A percentile compares a stretch with the other conserved stretches of the same genome.
Evolutionary conservation across 306 rosid species (phyloP).

Genomic region (Arachis hypogaea): DNA sequence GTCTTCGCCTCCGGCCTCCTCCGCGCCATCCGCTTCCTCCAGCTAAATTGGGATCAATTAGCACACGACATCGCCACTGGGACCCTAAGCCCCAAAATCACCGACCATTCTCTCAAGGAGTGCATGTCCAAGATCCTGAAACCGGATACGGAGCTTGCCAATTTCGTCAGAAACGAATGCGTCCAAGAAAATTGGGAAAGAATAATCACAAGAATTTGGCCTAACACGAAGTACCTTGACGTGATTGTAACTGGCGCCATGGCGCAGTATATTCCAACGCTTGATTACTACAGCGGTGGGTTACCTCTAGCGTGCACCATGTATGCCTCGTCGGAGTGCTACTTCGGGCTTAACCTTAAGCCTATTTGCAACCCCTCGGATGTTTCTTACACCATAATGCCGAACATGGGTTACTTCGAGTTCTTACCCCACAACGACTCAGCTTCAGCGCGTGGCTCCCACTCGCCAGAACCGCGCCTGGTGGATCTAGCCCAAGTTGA

Average conservation of each 20-base stretch:
- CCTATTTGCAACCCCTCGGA: constrained; percentile 69
- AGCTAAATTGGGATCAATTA: constrained; percentile 60
- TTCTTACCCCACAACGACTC: constrained; percentile 62
- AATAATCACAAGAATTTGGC: constrained; percentile 78
- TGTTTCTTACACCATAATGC: constrained; percentile 80
- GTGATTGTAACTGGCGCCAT: constrained; percentile 93
- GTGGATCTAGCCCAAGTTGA: constrained; percentile 65
- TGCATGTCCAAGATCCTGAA: constrained; percentile 50
- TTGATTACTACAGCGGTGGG: constrained; percentile 66
- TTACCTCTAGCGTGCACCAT: constrained; percentile 71
- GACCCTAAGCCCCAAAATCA: constrained; percentile 61
- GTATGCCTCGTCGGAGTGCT: constrained; percentile 92
- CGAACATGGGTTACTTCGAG: constrained; percentile 89
- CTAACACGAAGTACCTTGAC: constrained; percentile 72
- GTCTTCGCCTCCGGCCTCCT: constrained; percentile 90
- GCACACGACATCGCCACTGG: constrained; percentile 70
- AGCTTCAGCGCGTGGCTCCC: constrained; percentile 45
- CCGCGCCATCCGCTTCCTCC: constrained; percentile 80
- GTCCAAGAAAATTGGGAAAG: constrained; percentile 53
- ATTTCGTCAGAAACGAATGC: constrained; percentile 53
- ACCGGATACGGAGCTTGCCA: constrained; percentile 54
- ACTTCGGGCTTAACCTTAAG: constrained; percentile 71
- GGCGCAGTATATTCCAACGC: constrained; percentile 85
- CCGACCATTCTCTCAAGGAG: constrained; percentile 52
- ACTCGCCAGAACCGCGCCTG: constrained; percentile 35